These are phyloP conservation scores for Peterozyma toletana DNA, from an alignment of 805 yeast species.

Conservation along the genomic window DNA sequence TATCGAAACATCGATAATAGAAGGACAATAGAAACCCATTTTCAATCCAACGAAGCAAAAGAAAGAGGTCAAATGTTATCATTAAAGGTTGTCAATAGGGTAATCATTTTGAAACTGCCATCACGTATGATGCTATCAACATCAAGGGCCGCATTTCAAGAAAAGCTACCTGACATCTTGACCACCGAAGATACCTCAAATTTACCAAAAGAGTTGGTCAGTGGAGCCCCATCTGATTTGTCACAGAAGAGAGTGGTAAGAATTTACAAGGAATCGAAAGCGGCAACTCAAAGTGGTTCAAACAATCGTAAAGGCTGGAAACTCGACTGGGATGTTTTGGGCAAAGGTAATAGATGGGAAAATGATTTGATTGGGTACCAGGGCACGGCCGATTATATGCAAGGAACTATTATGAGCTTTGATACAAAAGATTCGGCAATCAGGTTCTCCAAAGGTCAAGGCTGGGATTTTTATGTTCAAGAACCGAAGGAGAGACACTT, in stretches of 20 bases:
- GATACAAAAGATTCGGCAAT: slow-evolving; percentile 71
- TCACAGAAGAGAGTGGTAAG: slow-evolving; percentile 59
- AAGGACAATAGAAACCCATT: too few relatives aligned
- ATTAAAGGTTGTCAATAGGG: too few relatives aligned
- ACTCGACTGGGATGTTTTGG: slow-evolving; percentile 76
- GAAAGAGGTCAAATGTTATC: too few relatives aligned
- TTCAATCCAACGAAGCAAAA: too few relatives aligned
- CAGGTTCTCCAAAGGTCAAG: slow-evolving; percentile 75
- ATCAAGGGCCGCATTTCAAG: neutral
- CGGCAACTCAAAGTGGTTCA: slow-evolving; percentile 74
- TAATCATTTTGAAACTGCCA: too few relatives aligned
- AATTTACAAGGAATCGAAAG: slow-evolving; percentile 68
- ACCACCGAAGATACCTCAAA: slow-evolving; percentile 17
- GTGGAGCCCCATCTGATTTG: slow-evolving; percentile 74
- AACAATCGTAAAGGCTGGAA: slow-evolving; percentile 56
- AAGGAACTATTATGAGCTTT: slow-evolving; percentile 70
- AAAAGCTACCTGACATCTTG: slow-evolving; percentile 5
- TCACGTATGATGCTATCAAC: too few relatives aligned
- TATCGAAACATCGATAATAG: too few relatives aligned
- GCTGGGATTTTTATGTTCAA: slow-evolving; percentile 77
- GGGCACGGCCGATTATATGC: slow-evolving; percentile 73
- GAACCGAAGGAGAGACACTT: slow-evolving; percentile 74
- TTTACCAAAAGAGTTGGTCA: slow-evolving; percentile 48
- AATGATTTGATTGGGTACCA: slow-evolving; percentile 85
- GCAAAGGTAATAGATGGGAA: slow-evolving; percentile 81